Base-by-base conservation (phyloP, 345 rosid species). In the Eucalyptus urophylla region DNA sequence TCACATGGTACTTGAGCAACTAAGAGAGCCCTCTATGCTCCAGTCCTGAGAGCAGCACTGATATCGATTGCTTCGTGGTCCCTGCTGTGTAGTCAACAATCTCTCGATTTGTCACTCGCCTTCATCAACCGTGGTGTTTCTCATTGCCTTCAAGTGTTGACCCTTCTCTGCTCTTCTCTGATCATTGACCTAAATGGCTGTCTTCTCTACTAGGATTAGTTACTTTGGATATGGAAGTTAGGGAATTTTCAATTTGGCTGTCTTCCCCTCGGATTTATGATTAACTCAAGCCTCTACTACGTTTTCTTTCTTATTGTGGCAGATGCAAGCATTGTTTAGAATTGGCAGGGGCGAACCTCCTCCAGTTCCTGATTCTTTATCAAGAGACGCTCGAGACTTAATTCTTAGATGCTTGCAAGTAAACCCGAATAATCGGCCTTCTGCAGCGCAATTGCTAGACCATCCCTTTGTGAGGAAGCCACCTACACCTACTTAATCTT, bases 401-500 rank as follows among this genome's bases (percentile, higher is more conserved):
- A 90, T 90, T 65, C 29, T 86, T 33, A 60, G 65, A 49, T 90
- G 91, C 72, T 58, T 90, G 56, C 89, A 88, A 86, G 89, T 87
- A 6, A 87, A 90, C 53, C 90, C 90, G 11, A 81, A 60, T 50
- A 83, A 90, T 22, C 87, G 67, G n/a, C 90, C 89, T 5, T 86
- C 88, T 2, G 89, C 90, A 25, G 89, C 89, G 1, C 88, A 60
- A 11, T 81, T 90, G 22, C 54, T 88, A 31, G 54, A 87, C 69
- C 91, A 90, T 87, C 89, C 87, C n/a, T 90, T 87, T 83, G 89
- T 90, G 89, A 87, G 86, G 89, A 58, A 80, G 85, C 67, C 25
- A 8, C 25, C 25, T 53, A 53, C 87, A 0, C 43, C 4, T 16
- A 47, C 91, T 22, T 65, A 87, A 29, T 87, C 83, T 15, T 85